Evolutionary conservation across 306 rosid species (phyloP).

Genomic region (Sphenostylis stenocarpa): DNA sequence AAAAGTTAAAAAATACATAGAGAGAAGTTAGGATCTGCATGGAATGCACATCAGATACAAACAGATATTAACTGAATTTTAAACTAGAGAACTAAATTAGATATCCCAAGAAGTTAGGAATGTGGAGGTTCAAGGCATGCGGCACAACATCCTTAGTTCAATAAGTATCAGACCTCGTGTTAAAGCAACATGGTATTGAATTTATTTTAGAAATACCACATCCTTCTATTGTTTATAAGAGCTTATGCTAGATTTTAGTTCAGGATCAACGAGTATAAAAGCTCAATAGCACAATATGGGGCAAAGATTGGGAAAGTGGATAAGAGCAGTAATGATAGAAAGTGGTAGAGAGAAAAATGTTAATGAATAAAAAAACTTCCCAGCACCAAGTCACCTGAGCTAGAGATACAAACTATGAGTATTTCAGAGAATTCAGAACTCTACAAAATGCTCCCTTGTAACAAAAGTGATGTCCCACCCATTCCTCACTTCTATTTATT

Average conservation of each 20-base stretch:
- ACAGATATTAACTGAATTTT: not conserved
- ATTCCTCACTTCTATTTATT: no score
- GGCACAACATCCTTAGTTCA: not conserved
- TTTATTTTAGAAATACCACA: not conserved
- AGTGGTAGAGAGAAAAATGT: not conserved
- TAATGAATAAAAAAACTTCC: not conserved
- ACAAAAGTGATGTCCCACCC: no score
- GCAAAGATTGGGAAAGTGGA: not conserved
- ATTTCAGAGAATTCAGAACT: no score
- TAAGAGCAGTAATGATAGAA: not conserved
- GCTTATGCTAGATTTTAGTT: not conserved
- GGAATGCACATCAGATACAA: constrained; percentile 24
- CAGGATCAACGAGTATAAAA: no score
- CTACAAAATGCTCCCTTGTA: no score
- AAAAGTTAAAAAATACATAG: not conserved
- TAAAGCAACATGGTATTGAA: not conserved
- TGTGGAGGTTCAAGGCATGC: constrained; percentile 6
- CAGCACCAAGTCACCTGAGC: no score
- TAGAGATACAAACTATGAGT: no score
- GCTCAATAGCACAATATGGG: no score
- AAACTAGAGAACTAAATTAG: not conserved
- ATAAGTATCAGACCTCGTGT: not conserved
- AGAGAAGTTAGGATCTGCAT: constrained; percentile 15
- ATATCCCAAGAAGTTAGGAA: constrained; percentile 2
- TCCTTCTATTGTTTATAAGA: not conserved